phyloP scores from a whole-genome alignment of 208 protist species.

The Leishmania mexicana region DNA sequence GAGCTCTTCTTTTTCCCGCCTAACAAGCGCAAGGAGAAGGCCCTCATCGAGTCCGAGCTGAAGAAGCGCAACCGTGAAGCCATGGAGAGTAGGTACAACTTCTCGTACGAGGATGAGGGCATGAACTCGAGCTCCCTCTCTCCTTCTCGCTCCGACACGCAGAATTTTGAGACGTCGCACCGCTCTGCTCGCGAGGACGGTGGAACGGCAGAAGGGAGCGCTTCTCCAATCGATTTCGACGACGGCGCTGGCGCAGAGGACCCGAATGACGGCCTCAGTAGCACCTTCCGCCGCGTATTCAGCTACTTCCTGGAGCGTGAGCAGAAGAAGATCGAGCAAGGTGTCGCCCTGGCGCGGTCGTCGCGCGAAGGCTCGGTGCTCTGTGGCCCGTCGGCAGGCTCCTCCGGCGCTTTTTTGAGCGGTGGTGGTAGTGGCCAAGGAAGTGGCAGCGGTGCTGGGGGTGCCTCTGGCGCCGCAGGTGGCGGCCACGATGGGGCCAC shows the following conservation, averaged over 20 bases:
- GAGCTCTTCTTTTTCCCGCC: conserved; percentile 89
- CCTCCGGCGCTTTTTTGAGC: conserved; percentile 3
- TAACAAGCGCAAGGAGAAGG: conserved; percentile 62
- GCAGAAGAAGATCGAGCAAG: conserved; percentile 56
- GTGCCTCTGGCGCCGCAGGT: conserved; percentile 11
- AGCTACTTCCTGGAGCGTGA: conserved; percentile 68
- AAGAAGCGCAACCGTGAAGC: conserved; percentile 68
- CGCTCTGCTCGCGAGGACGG: conserved; percentile 12
- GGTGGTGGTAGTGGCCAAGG: conserved; percentile 5
- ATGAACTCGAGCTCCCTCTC: conserved; percentile 40
- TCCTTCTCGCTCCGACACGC: conserved; percentile 13
- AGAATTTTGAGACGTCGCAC: conserved; percentile 17
- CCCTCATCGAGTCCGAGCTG: conserved; percentile 69
- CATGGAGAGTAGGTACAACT: conserved; percentile 79
- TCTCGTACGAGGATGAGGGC: conserved; percentile 67
- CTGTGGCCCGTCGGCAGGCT: not conserved
- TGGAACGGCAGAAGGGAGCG: conserved; percentile 9
- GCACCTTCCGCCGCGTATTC: conserved; percentile 64
- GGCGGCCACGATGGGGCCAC: conserved; percentile 16
- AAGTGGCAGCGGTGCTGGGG: conserved; percentile 5
- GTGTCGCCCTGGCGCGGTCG: conserved; percentile 47
- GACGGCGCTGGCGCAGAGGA: conserved; percentile 26
- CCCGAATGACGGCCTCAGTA: conserved; percentile 40
- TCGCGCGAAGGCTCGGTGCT: conserved; percentile 23
- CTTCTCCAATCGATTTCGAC: conserved; percentile 47